Evolutionary conservation across 2,329 filamentous ascomycete species (phyloP).

Genomic region (Metarhizium guizhouense): DNA sequence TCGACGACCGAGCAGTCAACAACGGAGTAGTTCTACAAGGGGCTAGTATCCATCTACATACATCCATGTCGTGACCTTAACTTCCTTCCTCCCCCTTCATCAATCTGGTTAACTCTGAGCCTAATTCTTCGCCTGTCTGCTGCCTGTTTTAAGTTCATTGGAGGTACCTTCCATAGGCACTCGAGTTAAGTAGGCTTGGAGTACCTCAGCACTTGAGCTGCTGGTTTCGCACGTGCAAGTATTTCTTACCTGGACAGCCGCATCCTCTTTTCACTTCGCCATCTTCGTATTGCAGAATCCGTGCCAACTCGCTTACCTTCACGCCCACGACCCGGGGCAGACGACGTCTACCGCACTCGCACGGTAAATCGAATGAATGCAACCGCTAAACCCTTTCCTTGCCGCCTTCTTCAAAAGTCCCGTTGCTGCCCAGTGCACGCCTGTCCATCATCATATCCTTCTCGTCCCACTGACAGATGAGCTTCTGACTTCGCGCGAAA

Average conservation of each 20-base stretch:
- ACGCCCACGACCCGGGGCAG: conserved; percentile 16
- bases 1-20: too few species aligned
- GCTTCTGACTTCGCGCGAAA: conserved; percentile 78
- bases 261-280: not conserved
- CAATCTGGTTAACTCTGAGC: too few species aligned
- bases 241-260: too few species aligned
- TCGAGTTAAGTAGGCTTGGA: too few species aligned
- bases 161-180: too few species aligned
- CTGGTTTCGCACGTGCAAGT: not conserved
- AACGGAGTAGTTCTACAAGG: too few species aligned
- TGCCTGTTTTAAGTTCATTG: too few species aligned
- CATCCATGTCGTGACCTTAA: too few species aligned
- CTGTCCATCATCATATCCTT: conserved; percentile 84
- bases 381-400: conserved; percentile 97
- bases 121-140: too few species aligned
- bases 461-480: conserved; percentile 91
- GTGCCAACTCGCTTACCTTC: not conserved
- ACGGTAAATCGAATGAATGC: conserved; percentile 53
- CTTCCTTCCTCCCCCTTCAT: too few species aligned
- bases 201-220: not conserved
- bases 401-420: conserved; percentile 98
- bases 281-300: not conserved
- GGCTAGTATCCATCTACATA: too few species aligned
- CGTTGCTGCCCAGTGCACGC: conserved; percentile 82
- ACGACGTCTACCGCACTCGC: conserved; percentile 17